phyloP scores from a whole-genome alignment of 192 early-diverging fungal species.

The Coemansia sp. region DNA sequence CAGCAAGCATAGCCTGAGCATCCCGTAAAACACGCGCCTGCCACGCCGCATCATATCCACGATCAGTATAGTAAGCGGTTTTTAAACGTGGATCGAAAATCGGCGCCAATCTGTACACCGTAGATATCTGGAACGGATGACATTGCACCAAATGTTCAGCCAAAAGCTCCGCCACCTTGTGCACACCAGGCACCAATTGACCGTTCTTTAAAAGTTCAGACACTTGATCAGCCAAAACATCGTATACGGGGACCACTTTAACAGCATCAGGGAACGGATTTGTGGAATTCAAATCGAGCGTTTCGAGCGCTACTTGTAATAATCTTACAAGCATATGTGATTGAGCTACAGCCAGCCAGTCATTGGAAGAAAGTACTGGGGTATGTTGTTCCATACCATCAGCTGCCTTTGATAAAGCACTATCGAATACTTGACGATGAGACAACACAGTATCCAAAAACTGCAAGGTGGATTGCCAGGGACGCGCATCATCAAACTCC shows the following conservation, averaged over 20 bases:
- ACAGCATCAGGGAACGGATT: slow-evolving; percentile 44
- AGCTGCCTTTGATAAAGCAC: no score
- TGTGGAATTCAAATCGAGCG: slow-evolving; percentile 9
- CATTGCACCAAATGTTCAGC: slow-evolving; percentile 39
- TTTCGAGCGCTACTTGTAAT: slow-evolving; percentile 11
- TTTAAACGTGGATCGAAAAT: slow-evolving; percentile 49
- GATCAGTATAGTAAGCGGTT: slow-evolving; percentile 37
- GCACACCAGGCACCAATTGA: slow-evolving; percentile 21
- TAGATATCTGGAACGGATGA: slow-evolving; percentile 52
- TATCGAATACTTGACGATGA: no score
- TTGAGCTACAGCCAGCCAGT: slow-evolving; percentile 48
- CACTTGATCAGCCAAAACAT: slow-evolving; percentile 30
- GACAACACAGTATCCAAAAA: slow-evolving; percentile 30
- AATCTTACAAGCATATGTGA: slow-evolving; percentile 28
- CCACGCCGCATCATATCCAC: slow-evolving; percentile 35
- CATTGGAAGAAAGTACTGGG: no score
- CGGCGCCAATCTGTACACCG: slow-evolving; percentile 45
- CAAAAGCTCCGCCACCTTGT: slow-evolving; percentile 22
- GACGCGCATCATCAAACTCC: slow-evolving; percentile 14
- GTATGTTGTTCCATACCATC: no score
- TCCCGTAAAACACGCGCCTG: slow-evolving; percentile 32
- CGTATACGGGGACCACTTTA: slow-evolving; percentile 43
- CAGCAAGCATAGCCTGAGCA: slow-evolving; percentile 25
- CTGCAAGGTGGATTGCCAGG: slow-evolving; percentile 32
- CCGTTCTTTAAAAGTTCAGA: slow-evolving; percentile 20